These are phyloP conservation scores for Orbilia brochopaga DNA, from an alignment of 2,329 filamentous ascomycete genomes.

Conservation along the genomic window DNA sequence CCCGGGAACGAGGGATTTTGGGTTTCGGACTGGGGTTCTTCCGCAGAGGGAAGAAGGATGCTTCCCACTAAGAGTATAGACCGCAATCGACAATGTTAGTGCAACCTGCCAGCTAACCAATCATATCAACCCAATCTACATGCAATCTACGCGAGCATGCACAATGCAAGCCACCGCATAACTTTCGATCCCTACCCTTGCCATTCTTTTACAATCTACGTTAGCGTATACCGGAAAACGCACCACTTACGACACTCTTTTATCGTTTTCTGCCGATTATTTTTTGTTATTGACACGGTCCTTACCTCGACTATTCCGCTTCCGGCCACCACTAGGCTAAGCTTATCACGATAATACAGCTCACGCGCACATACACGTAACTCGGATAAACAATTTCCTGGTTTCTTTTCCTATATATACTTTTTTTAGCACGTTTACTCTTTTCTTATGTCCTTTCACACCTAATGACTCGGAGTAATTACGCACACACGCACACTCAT, in stretches of 20 bases:
- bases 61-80: conserved; percentile 48
- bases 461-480: background rate
- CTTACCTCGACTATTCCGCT: conserved; percentile 34
- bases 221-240: conserved; percentile 37
- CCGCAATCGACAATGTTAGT: conserved; percentile 26
- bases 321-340: conserved; percentile 24
- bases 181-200: conserved; percentile 30
- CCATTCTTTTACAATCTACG: conserved; percentile 32
- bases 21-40: conserved; percentile 49
- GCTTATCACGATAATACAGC: conserved; percentile 42
- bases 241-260: conserved; percentile 39
- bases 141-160: conserved; percentile 39
- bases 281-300: conserved; percentile 40
- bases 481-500: background rate
- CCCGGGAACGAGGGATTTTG: conserved; percentile 46
- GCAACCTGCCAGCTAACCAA: conserved; percentile 32
- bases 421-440: conserved; percentile 22
- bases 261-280: conserved; percentile 4
- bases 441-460: conserved; percentile 8
- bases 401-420: conserved; percentile 7
- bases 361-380: conserved; percentile 23
- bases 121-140: conserved; percentile 25
- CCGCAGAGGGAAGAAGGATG: conserved; percentile 48
- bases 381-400: conserved; percentile 22
- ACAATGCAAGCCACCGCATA: conserved; percentile 25